Base-by-base conservation (phyloP, 129 eudicot species). In the Saussurea involucrata region DNA sequence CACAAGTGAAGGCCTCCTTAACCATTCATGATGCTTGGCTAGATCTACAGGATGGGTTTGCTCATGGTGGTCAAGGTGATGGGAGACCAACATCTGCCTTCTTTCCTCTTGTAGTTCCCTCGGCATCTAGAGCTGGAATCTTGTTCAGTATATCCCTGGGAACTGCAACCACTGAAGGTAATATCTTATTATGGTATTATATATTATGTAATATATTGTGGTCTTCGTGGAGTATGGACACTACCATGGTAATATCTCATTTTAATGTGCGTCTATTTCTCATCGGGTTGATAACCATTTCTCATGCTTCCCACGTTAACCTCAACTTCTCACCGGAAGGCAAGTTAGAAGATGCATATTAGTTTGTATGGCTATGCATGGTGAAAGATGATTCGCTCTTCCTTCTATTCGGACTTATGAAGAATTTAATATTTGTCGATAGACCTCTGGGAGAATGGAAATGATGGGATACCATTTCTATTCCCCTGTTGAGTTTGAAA, bases 21-120 rank as follows among this genome's bases (percentile, higher is more conserved):
- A 84, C 91, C 66, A 87, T 95, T 77, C 76, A 85, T 70, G 99
- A 92, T 87, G 92, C 99, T 27, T 95, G 99, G 99, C 83, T 95
- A 68, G 95, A 92, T 84, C 97, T 95, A 77, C 97, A 95, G 87
- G 92, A 92, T 68, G 99, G 99, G 73, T 95, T 95, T 90, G 85
- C 83, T 61, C 99, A 92, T 79, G 65, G 95, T 69, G 93, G 88
- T 83, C 71, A 76, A 79, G 78, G 82, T 73, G 87, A 92, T 81
- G 91, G 95, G 60, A 87, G 97, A 80, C 99, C 99, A 72, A 74
- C 90, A 69, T 85, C 91, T 49, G 92, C 83, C 61, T 95, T 88
- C 80, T 92, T 95, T 68, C 99, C 99, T 6, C 90, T 95, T 28
- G 73, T 86, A 12, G 87, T 92, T 79, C 88, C 99, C 71, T 83